Base-by-base conservation (phyloP, 2,329 filamentous ascomycete species). In the Talaromyces sp. region DNA sequence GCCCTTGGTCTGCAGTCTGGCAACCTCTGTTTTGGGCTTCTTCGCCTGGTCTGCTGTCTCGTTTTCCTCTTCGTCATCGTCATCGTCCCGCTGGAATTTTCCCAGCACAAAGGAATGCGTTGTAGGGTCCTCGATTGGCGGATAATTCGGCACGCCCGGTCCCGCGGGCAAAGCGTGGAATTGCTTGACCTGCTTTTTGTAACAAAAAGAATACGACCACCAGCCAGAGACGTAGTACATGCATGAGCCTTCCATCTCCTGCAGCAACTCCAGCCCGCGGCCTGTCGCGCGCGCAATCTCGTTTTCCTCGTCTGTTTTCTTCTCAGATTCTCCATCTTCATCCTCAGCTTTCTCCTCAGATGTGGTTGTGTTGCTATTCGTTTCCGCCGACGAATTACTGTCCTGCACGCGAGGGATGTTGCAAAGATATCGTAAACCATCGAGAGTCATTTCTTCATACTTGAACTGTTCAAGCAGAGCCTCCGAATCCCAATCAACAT, bases 191-290 rank as follows among this genome's bases (percentile, higher is more conserved):
- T 93, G 86, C 63, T 88, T 83, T 70, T 90, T 90, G 77, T 96
- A 94, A 80, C 92, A 97, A 74, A 96, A 96, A 67, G 88, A 89
- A 76, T 97, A 97, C 70, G 89, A 94, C 92, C 92, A 97, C 92
- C 92, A 97, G 0, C 92, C 92, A 0, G 87, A 89, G 65, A 92
- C 78, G 72, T 86, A 90, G 78, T 93, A 96, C 64, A 97, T 84
- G 74, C 92, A 97, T 56, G 84, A 83, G 3, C 87, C 89, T 57
- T 92, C 84, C 75, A 97, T 88, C 27, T 87, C 86, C 64, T 85
- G 83, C 56, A 97, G 79, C 24, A 97, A 81, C 69, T 94, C 89
- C 83, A 90, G 89, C 6, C 92, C 92, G 54, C 86, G 87, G 32
- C 85, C 83, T 1, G 88, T 89, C 0, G 92, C 92, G 27, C 90